A percentile compares a stretch with the other conserved stretches of the same genome.
Conservation (phyloP, 1,284 basidiomycete species). For the Neonothopanus nambi region DNA sequence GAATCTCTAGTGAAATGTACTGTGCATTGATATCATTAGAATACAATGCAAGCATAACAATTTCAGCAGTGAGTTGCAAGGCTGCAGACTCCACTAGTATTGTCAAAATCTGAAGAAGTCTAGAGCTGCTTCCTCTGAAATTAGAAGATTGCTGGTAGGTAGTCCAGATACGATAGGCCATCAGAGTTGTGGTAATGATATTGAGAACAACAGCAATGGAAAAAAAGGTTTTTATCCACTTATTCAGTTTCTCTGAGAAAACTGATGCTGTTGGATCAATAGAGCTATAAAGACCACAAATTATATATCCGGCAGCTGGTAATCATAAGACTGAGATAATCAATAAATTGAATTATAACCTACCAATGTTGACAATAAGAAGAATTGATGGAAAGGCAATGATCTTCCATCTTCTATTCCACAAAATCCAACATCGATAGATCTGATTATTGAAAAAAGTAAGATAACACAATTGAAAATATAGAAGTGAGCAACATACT, state of each 20-base stretch:
- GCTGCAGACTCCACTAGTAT: conserved; percentile 14
- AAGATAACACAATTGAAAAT: not conserved
- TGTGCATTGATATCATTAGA: conserved; percentile 4
- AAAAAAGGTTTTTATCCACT: conserved; percentile 12
- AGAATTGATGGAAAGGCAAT: conserved; percentile 18
- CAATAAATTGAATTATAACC: not conserved
- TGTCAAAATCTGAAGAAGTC: conserved; percentile 4
- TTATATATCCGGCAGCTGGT: conserved; percentile 17
- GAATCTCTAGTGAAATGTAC: conserved; percentile 6
- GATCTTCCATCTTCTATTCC: conserved; percentile 13
- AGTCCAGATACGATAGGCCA: conserved; percentile 12
- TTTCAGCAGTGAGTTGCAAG: conserved; percentile 9
- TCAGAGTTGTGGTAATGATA: conserved; percentile 11
- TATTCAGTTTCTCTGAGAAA: conserved; percentile 2
- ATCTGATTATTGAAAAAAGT: conserved; percentile 10
- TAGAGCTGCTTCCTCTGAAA: not conserved
- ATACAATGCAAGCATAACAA: conserved; percentile 8
- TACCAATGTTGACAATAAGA: conserved; percentile 17
- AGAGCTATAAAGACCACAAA: not conserved
- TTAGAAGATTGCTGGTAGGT: conserved; percentile 1
- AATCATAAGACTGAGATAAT: not conserved
- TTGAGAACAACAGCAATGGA: conserved; percentile 4
- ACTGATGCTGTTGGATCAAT: not conserved
- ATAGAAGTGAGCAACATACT: conserved; percentile 7
- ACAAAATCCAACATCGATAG: conserved; percentile 21